Conservation (phyloP, 352 stramenopile species). For the Phytophthora nicotianae region DNA sequence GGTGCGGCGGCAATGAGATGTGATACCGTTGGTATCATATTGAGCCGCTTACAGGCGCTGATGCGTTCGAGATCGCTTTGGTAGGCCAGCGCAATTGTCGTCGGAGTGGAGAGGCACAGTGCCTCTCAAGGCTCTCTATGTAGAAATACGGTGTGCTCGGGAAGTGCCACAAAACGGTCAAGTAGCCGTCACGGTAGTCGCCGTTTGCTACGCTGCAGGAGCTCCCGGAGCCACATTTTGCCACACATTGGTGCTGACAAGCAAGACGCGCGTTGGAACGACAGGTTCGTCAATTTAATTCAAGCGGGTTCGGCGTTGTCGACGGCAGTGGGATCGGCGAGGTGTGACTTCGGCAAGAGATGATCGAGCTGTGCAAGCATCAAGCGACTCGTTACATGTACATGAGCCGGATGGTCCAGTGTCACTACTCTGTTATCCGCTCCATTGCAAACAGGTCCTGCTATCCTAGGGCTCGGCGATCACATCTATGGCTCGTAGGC, state of each 20-base stretch:
- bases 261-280: slow-evolving; percentile 11
- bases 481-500: neutral
- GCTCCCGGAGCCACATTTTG: slow-evolving; percentile 6
- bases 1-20: slow-evolving; percentile 10
- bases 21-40: slow-evolving; percentile 1
- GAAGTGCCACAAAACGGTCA: slow-evolving; percentile 20
- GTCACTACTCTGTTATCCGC: slow-evolving; percentile 5
- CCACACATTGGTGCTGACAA: slow-evolving; percentile 1
- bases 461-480: slow-evolving; percentile 6
- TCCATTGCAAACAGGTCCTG: slow-evolving; percentile 1
- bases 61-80: neutral
- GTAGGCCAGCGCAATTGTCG: neutral
- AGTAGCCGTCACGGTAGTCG: slow-evolving; percentile 29
- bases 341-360: slow-evolving; percentile 11
- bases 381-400: too few species aligned
- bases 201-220: slow-evolving; percentile 1
- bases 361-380: slow-evolving; percentile 28
- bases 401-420: slow-evolving; percentile 7
- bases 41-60: neutral
- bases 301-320: slow-evolving; percentile 23
- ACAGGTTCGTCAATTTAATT: slow-evolving; percentile 15
- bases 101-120: slow-evolving; percentile 16
- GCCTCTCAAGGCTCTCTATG: slow-evolving; percentile 31
- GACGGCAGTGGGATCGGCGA: slow-evolving; percentile 12
- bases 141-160: slow-evolving; percentile 35